Base-by-base conservation (phyloP, 2,329 filamentous ascomycete genomes). In the Pezicula neosporulosa region DNA sequence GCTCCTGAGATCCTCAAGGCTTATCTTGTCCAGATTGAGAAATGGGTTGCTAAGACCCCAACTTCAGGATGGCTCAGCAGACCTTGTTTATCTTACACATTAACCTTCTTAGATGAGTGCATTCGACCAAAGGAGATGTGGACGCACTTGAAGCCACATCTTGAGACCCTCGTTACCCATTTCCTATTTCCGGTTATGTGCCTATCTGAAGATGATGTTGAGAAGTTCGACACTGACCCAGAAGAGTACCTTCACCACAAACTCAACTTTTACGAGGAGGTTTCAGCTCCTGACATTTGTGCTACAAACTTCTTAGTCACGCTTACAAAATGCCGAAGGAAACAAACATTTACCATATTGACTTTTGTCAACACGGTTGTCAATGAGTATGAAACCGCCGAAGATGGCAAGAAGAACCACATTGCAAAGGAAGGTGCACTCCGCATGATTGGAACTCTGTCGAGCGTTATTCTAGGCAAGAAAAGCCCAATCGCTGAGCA, bases 401-500 rank as follows among this genome's bases (percentile, higher is more conserved):
- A 90, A 7, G 90, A 93, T 45, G 87, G 89, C 56, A 87, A 94
- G 74, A 97, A 97, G 80, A 90, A 93, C 69, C 90, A 95, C 53
- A 80, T 95, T 48, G 90, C 94, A 68, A 99, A 99, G 77, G 94
- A 99, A 70, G 94, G 94, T 64, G 94, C 94, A 44, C 72, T 99
- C 65, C 83, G 94, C 56, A 97, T 99, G 90, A 97, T 99, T 65
- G 94, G 92, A 24, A 97, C 93, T 1, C 76, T 99, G 44, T 90
- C 94, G 0, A 89, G 90, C 30, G 93, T 99, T 48, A 95, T 99
- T 45, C 78, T 99, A 35, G 90, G 91, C 61, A 99, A 97, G 80
- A 97, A 97, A 80, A 97, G 92, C 66, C 94, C 94, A 1, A 97
- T 99, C 59, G 94, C 93, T 35, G 89, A 96, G 66, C 91, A 97